These are phyloP conservation scores for Capronia epimyces DNA, from an alignment of 2,329 filamentous ascomycete species.

Conservation along the genomic window DNA sequence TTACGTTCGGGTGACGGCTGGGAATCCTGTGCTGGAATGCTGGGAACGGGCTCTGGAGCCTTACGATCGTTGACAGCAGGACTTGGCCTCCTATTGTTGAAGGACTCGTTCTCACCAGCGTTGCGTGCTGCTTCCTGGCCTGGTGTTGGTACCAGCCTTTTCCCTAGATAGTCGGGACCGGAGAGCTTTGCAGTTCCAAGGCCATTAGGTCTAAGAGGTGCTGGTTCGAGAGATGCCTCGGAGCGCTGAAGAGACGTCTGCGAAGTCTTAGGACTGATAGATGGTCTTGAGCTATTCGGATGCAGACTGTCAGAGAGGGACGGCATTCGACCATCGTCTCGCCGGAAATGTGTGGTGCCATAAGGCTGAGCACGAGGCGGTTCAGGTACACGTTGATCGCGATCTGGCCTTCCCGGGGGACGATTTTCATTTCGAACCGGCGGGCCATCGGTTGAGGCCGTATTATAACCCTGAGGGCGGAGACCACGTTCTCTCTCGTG, in stretches of 20 bases:
- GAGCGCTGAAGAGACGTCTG: conserved; percentile 16
- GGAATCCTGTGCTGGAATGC: conserved; percentile 11
- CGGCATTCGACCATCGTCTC: conserved; percentile 15
- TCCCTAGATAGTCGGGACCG: conserved; percentile 5
- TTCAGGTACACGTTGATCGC: conserved; percentile 6
- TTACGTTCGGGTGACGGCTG: conserved; percentile 18
- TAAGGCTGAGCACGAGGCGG: conserved; percentile 16
- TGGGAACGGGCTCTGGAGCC: conserved; percentile 12
- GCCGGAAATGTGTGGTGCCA: conserved; percentile 8
- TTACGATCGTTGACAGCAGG: conserved; percentile 17
- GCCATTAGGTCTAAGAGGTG: conserved; percentile 16
- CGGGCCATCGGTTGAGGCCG: conserved; percentile 15
- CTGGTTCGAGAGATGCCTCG: conserved; percentile 13
- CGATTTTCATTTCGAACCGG: conserved; percentile 16
- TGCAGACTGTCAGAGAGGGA: conserved; percentile 16
- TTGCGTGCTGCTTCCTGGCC: conserved; percentile 14
- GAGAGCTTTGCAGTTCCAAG: conserved; percentile 4
- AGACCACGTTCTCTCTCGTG: conserved; percentile 14
- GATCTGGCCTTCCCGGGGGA: conserved; percentile 9
- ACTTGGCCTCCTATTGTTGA: conserved; percentile 15
- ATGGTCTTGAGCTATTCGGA: conserved; percentile 14
- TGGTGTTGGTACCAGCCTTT: conserved; percentile 12
- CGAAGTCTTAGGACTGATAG: conserved; percentile 21
- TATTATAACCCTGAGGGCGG: conserved; percentile 14
- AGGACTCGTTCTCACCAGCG: conserved; percentile 3